Evolutionary conservation across 345 rosid genomes (phyloP).

Genomic region (Lepidium didymum): DNA sequence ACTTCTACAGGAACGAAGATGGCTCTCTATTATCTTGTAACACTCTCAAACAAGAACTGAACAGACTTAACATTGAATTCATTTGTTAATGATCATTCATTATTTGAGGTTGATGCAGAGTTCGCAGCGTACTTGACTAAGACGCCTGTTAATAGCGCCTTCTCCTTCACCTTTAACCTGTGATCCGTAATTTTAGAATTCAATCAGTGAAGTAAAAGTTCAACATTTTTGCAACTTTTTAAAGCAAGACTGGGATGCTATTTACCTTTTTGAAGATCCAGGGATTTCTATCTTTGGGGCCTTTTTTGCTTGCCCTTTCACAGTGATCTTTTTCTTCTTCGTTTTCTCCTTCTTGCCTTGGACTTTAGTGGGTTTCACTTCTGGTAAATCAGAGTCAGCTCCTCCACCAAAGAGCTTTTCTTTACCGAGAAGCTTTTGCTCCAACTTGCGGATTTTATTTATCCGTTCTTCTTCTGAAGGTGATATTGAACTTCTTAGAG

Average conservation of each 20-base stretch:
- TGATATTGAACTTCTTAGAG: slow-evolving; percentile 3
- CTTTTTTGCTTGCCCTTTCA: slow-evolving; percentile 35
- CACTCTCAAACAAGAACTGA: background rate
- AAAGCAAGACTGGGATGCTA: background rate
- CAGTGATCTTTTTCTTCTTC: slow-evolving; percentile 28
- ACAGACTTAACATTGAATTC: background rate
- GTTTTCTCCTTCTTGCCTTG: slow-evolving; percentile 19
- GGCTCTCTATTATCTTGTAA: no score
- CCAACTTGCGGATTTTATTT: slow-evolving; percentile 25
- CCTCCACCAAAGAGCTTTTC: slow-evolving; percentile 18
- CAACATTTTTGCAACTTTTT: background rate
- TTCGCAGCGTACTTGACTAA: slow-evolving; percentile 61
- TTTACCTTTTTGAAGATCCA: slow-evolving; percentile 61
- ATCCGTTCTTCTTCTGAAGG: slow-evolving; percentile 8
- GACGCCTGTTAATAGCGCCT: slow-evolving; percentile 55
- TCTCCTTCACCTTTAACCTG: slow-evolving; percentile 82
- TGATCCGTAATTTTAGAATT: background rate
- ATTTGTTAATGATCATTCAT: slow-evolving; percentile 14
- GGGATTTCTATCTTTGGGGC: slow-evolving; percentile 36
- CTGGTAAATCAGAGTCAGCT: slow-evolving; percentile 1
- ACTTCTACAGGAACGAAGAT: no score
- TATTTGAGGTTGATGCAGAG: slow-evolving; percentile 31
- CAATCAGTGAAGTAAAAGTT: background rate
- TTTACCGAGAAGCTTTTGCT: slow-evolving; percentile 25
- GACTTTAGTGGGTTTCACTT: background rate